A percentile compares a stretch with the other conserved stretches of the same genome.
Evolutionary conservation across 768 basidiomycete genomes (phyloP).

Genomic region (Dioszegia hungarica): DNA sequence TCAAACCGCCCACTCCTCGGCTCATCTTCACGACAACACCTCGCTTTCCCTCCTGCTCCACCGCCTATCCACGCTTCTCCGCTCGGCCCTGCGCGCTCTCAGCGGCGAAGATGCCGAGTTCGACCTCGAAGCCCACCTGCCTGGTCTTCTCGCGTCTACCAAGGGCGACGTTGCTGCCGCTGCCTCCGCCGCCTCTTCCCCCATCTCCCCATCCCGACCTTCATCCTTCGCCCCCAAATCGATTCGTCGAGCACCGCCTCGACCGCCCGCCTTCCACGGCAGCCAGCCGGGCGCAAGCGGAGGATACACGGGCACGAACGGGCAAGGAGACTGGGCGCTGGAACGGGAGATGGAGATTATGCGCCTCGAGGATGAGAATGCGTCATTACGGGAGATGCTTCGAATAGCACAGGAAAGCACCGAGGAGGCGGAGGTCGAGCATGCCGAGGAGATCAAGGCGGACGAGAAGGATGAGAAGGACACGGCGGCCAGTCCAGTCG

Average conservation of each 20-base stretch:
- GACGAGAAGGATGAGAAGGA: slow-evolving; percentile 7
- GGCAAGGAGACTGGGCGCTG: slow-evolving; percentile 70
- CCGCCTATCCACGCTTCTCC: slow-evolving; percentile 65
- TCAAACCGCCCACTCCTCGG: slow-evolving; percentile 43
- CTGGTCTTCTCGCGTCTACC: slow-evolving; percentile 9
- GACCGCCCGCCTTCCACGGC: slow-evolving; percentile 29
- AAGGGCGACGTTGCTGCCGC: slow-evolving; percentile 5
- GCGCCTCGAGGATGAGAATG: slow-evolving; percentile 77
- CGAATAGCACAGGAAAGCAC: slow-evolving; percentile 54
- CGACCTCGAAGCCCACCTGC: slow-evolving; percentile 11
- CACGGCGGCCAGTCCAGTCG: background rate
- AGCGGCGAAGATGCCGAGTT: slow-evolving; percentile 51
- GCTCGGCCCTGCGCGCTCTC: slow-evolving; percentile 66
- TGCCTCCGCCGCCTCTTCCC: slow-evolving; percentile 4
- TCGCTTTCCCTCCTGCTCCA: slow-evolving; percentile 65
- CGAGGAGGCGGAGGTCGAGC: slow-evolving; percentile 1
- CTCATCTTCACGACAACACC: slow-evolving; percentile 56
- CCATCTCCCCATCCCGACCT: slow-evolving; percentile 16
- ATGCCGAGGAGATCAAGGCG: too few species aligned
- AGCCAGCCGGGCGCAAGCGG: slow-evolving; percentile 35
- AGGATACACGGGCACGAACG: slow-evolving; percentile 48
- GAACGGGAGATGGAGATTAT: slow-evolving; percentile 83
- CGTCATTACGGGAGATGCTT: slow-evolving; percentile 66
- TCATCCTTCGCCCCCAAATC: slow-evolving; percentile 25
- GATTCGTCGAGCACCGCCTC: slow-evolving; percentile 45